Base-by-base conservation (phyloP, 495 filamentous ascomycete species). In the Hapsidospora chrysogenum region DNA sequence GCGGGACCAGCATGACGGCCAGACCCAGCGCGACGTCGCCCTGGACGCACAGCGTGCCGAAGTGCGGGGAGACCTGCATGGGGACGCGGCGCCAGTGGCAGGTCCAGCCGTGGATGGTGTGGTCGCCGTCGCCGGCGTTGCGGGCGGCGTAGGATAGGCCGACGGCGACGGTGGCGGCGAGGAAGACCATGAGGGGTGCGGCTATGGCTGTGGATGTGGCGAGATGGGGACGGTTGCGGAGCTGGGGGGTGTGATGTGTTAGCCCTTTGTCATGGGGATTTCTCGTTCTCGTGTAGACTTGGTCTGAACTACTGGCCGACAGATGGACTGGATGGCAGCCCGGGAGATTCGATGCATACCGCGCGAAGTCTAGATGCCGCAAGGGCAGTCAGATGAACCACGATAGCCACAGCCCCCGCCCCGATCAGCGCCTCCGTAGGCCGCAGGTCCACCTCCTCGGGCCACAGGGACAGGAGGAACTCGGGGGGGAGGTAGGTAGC, bases 111-210 rank as follows among this genome's bases (percentile, higher is more conserved):
- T 69, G 43, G 19, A 70, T 45, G 26, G 63, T 64, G 43, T 61
- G 59, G 36, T 52, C 48, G 4, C 46, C 52, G 27, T 45, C 45
- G 2, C 65, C 69, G 17, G 58, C 43, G 39, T 70, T 67, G n/a
- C n/a, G n/a, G 52, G 65, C 58, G 31, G 51, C 54, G 41, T 72
- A 72, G 52, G 63, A 70, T 51, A 70, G 64, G 32, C 56, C 46
- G 36, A 64, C 58, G 41, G 57, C 57, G 39, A 70, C 52, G 38
- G 70, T 44, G n/a, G 55, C 55, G 29, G 58, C 62, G 28, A 52
- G 44, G 31, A 70, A 49, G 33, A 56, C 52, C 34, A 64, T 30
- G 16, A 60, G 38, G 3, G 67, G 61, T 1, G 56, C 48, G 20
- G 47, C 33, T 37, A 65, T 48, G 22, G 57, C 52, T 17, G 61